A percentile compares a stretch with the other conserved stretches of the same genome.
Evolutionary conservation across 73 alveolate species (phyloP).

Genomic region (Loxodes magnus): DNA sequence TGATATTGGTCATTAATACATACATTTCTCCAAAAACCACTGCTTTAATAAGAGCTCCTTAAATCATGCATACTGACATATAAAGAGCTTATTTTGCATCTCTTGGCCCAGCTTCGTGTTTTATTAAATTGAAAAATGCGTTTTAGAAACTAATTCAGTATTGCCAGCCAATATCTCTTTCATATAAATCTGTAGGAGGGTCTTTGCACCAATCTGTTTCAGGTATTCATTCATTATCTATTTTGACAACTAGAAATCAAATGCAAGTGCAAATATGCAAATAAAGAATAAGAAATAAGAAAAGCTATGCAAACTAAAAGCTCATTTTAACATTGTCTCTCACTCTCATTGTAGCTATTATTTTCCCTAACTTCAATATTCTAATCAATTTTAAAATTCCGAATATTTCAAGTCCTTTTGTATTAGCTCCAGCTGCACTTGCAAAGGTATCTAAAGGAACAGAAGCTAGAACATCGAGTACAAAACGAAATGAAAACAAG

Average conservation of each 20-base stretch:
- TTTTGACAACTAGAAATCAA: conserved; percentile 4
- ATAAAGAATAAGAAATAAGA: conserved; percentile 14
- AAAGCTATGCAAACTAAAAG: conserved; percentile 1
- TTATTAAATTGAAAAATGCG: conserved; percentile 2
- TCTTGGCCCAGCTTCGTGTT: conserved; percentile 19
- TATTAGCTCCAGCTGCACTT: no score
- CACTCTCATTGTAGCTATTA: conserved; percentile 13
- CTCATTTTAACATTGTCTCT: conserved; percentile 13
- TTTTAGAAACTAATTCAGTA: conserved; percentile 12
- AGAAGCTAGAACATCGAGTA: conserved; percentile 26
- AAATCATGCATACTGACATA: neutral
- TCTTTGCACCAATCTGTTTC: conserved; percentile 5
- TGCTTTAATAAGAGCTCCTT: conserved; percentile 10
- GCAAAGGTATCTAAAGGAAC: conserved; percentile 26
- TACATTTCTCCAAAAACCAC: conserved; percentile 34
- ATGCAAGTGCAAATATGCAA: conserved; percentile 17
- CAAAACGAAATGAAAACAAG: conserved; percentile 19
- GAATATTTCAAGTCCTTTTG: conserved; percentile 1
- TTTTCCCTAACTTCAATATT: conserved; percentile 8
- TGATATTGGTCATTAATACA: conserved; percentile 10
- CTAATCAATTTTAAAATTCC: conserved; percentile 13
- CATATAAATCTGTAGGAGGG: conserved; percentile 2
- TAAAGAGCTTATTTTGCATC: neutral
- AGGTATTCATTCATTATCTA: conserved; percentile 13
- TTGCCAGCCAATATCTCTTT: neutral